Conservation (phyloP, 2,329 filamentous ascomycete genomes). For the Elsinoe necatrix region DNA sequence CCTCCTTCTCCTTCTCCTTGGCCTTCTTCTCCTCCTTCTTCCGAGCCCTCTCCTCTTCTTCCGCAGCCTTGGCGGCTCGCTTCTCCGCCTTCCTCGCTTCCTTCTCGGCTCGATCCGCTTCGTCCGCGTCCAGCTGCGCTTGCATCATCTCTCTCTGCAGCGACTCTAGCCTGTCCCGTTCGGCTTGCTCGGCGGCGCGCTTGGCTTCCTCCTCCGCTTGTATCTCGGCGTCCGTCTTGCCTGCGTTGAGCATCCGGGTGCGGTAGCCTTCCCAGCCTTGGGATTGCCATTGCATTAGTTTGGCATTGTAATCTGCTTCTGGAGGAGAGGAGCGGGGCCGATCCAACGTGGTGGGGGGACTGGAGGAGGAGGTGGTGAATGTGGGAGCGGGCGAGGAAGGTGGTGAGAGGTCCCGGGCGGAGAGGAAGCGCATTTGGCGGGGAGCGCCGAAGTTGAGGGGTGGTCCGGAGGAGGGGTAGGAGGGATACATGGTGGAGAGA, state of each 20-base stretch:
- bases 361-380: not conserved
- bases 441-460: conserved; percentile 3
- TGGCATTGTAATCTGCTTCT: not conserved
- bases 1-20: not conserved
- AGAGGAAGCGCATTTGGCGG: not conserved
- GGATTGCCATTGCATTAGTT: not conserved
- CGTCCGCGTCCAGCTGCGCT: not conserved
- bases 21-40: conserved; percentile 4
- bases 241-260: not conserved
- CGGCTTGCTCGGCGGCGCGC: not conserved
- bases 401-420: not conserved
- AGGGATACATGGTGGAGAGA: not conserved
- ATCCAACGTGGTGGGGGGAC: not conserved
- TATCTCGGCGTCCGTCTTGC: conserved; percentile 2
- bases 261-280: conserved; percentile 9
- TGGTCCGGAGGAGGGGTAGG: not conserved
- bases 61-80: not conserved
- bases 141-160: not conserved
- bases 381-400: not conserved
- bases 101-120: not conserved
- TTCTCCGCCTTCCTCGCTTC: not conserved
- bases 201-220: conserved; percentile 3
- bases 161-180: not conserved
- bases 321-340: not conserved
- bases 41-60: not conserved